Evolutionary conservation across 2,329 filamentous ascomycete genomes (phyloP), one percentile per base, ranked within the genome.

Genomic region (Clonostachys chloroleuca): DNA sequence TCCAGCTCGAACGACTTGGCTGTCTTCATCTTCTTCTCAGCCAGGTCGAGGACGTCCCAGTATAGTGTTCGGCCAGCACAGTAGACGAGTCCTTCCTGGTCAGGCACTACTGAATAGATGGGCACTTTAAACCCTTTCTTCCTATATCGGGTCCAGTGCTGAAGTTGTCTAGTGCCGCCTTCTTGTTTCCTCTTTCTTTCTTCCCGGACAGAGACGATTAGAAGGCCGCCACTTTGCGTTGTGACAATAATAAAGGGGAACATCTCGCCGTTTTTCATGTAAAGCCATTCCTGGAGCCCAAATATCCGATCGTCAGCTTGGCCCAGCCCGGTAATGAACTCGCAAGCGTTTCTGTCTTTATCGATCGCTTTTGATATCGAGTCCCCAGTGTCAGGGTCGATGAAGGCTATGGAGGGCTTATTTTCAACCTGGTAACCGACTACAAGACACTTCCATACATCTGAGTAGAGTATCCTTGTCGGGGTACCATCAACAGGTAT

Each of bases 211-310:
- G 78, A 76, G 13, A 84, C 70, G 8, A 87, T 71, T 17, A 83
- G 56, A 12, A 87, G 64, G 6, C 73, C 68, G 2, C 82, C 81
- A 10, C 66, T 65, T 34, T 70, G 71, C 1, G 79, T 80, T 5
- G 78, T 73, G 12, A 87, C 74, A 13, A 89, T 71, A 34, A 89
- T 69, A 57, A 83, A 86, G 2, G 78, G 73, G 62, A 84, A 86
- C 0, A 65, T 73, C 47, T 76, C 79, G n/a, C 70, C 72, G 36
- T 79, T 72, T 47, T 79, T 78, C 34, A 69, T 65, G 51, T 79
- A 81, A 6, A 71, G 61, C 87, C 87, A 91, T 51, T 88, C 82
- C 2, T 76, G 62, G 8, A 91, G 61, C 2, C 78, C 73, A 40
- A 80, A 71, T 2, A 91, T 77, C 37, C 72, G 73, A 51, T 87